Percentiles rank a stretch among this genome's conserved stretches.
Evolutionary conservation across 257 asterid genomes (phyloP).

Genomic region (Anisodus tanguticus): DNA sequence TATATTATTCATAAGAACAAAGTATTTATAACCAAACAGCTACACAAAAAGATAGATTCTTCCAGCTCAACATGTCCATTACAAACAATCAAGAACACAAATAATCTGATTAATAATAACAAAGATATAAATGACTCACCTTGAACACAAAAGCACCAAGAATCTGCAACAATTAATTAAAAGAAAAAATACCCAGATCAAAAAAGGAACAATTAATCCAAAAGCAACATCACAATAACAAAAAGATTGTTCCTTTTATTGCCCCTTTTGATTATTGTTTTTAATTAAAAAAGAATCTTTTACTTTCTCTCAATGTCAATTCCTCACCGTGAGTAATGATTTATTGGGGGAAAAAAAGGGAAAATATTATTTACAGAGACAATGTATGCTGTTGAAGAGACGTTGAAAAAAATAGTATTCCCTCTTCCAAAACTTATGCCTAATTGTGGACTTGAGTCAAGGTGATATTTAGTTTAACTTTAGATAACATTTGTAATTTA

Average conservation of each 20-base stretch:
- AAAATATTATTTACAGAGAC: background rate
- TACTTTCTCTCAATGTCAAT: background rate
- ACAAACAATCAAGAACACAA: background rate
- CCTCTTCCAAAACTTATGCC: background rate
- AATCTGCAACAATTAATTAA: conserved; percentile 45
- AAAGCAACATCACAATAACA: conserved; percentile 28
- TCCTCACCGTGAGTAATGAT: no score
- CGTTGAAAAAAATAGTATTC: background rate
- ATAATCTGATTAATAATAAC: conserved; percentile 15
- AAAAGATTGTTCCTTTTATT: conserved; percentile 29
- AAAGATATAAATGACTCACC: conserved; percentile 46
- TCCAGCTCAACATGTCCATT: conserved; percentile 34
- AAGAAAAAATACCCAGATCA: conserved; percentile 49
- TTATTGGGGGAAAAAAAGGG: background rate
- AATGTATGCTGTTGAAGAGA: conserved; percentile 21
- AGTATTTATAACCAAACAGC: conserved; percentile 24
- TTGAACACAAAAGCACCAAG: conserved; percentile 38
- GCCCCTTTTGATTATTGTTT: background rate
- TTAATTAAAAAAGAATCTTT: conserved; percentile 41
- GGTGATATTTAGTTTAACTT: background rate
- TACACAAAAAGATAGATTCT: conserved; percentile 25
- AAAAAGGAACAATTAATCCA: conserved; percentile 34
- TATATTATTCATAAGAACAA: conserved; percentile 2
- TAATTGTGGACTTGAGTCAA: conserved; percentile 23
- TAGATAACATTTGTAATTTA: background rate